phyloP scores from a whole-genome alignment of 352 stramenopile genomes.

The Pythium oligandrum region DNA sequence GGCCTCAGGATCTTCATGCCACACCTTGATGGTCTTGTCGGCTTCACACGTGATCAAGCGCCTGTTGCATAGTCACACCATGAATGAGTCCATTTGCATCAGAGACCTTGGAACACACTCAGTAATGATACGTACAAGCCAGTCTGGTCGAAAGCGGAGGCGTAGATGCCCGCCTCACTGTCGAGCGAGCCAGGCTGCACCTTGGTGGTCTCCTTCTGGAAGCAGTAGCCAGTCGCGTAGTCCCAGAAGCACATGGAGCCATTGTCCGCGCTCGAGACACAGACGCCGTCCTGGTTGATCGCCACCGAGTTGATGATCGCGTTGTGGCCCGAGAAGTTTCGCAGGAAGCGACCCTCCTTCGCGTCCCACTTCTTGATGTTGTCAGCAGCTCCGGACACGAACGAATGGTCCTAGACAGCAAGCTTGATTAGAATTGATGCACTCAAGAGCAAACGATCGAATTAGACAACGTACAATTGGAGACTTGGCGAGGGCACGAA shows the following conservation, averaged over 20 bases:
- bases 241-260: conserved; percentile 98
- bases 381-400: conserved; percentile 95
- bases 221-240: conserved; percentile 97
- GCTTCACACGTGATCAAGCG: conserved; percentile 98
- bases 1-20: conserved; percentile 93
- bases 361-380: conserved; percentile 99
- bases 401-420: conserved; percentile 90
- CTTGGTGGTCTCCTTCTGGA: conserved; percentile 94
- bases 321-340: conserved; percentile 97
- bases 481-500: conserved; percentile 90
- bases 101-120: no score
- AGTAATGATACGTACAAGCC: conserved; percentile 62
- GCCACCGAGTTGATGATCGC: conserved; percentile 98
- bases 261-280: conserved; percentile 96
- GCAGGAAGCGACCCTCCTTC: conserved; percentile 93
- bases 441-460: no score
- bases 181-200: conserved; percentile 95
- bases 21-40: conserved; percentile 99
- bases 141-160: conserved; percentile 96
- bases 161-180: conserved; percentile 97
- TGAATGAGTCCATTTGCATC: no score
- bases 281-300: conserved; percentile 97
- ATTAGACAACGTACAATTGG: conserved; percentile 43
- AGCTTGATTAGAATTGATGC: neutral
- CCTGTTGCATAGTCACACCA: conserved; percentile 29